These are phyloP conservation scores for Pisolithus orientalis DNA, from an alignment of 768 basidiomycete genomes.

Conservation along the genomic window DNA sequence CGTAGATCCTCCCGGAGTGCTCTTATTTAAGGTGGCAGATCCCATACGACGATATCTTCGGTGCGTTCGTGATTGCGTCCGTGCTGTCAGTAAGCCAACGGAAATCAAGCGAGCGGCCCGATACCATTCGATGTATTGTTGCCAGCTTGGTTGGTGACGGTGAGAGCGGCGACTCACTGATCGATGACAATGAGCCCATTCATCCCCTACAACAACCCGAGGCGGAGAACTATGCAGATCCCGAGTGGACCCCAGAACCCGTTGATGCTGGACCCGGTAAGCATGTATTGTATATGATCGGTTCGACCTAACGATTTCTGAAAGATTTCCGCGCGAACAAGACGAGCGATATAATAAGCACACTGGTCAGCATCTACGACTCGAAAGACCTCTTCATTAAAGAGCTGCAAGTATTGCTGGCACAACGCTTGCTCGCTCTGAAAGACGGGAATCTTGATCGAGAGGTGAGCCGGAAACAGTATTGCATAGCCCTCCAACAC, in stretches of 20 bases:
- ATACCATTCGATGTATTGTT: constrained; percentile 93
- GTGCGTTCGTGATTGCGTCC: constrained; percentile 31
- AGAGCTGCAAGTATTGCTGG: constrained; percentile 88
- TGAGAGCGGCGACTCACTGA: constrained; percentile 71
- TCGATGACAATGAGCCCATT: constrained; percentile 80
- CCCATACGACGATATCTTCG: constrained; percentile 87
- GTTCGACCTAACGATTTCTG: not conserved
- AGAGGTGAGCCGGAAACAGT: constrained; percentile 34
- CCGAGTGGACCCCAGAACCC: constrained; percentile 94
- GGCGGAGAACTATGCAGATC: constrained; percentile 83
- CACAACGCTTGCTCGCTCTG: constrained; percentile 76
- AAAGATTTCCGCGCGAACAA: constrained; percentile 89
- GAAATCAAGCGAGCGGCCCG: constrained; percentile 63
- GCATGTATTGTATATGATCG: constrained; percentile 8
- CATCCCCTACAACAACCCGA: constrained; percentile 69
- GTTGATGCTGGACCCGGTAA: constrained; percentile 92
- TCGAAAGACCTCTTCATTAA: constrained; percentile 95
- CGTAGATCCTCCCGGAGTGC: constrained; percentile 87
- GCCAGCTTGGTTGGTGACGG: constrained; percentile 84
- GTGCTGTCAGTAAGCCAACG: not conserved
- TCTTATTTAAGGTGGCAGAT: constrained; percentile 90
- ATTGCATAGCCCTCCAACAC: not conserved
- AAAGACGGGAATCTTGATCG: constrained; percentile 74
- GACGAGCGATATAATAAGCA: constrained; percentile 90
- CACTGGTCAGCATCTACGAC: constrained; percentile 95